Evolutionary conservation across 2,329 filamentous ascomycete species (phyloP).

Genomic region (Dothideomycetes sp.): DNA sequence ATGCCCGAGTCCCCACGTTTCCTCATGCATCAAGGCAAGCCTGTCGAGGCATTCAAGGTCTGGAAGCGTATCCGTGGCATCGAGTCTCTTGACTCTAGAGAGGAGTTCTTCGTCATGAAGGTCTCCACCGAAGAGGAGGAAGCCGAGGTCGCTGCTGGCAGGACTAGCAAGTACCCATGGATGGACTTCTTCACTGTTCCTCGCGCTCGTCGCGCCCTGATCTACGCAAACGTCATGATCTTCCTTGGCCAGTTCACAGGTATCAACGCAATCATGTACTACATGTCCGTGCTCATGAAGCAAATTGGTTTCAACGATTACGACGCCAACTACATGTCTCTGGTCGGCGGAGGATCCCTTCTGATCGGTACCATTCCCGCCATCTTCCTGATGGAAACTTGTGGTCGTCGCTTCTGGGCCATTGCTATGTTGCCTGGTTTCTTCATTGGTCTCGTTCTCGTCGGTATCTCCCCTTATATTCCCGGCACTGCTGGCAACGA

Average conservation of each 20-base stretch:
- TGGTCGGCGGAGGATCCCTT: constrained; percentile 58
- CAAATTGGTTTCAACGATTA: constrained; percentile 55
- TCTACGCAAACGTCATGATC: constrained; percentile 62
- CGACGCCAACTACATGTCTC: constrained; percentile 60
- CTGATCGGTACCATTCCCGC: constrained; percentile 36
- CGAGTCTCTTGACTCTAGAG: constrained; percentile 43
- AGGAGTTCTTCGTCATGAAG: constrained; percentile 65
- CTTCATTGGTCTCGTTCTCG: constrained; percentile 57
- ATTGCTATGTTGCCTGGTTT: constrained; percentile 61
- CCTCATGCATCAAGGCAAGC: constrained; percentile 55
- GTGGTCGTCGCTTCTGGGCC: constrained; percentile 64
- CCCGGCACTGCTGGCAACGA: constrained; percentile 34
- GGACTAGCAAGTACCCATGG: constrained; percentile 52
- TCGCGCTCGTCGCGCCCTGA: constrained; percentile 52
- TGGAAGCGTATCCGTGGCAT: constrained; percentile 63
- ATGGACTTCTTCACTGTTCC: constrained; percentile 64
- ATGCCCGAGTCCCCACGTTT: constrained; percentile 60
- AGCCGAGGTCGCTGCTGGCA: constrained; percentile 38
- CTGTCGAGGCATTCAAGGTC: constrained; percentile 52
- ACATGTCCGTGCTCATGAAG: constrained; percentile 57
- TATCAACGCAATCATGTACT: constrained; percentile 62
- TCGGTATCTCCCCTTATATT: constrained; percentile 54
- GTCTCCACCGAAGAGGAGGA: constrained; percentile 47
- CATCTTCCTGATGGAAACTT: constrained; percentile 55
- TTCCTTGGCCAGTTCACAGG: constrained; percentile 61